A percentile compares a stretch with the other conserved stretches of the same genome.
These are phyloP conservation scores for Phalaenopsis hybrid DNA, from an alignment of 116 monocot genomes.

Conservation along the genomic window DNA sequence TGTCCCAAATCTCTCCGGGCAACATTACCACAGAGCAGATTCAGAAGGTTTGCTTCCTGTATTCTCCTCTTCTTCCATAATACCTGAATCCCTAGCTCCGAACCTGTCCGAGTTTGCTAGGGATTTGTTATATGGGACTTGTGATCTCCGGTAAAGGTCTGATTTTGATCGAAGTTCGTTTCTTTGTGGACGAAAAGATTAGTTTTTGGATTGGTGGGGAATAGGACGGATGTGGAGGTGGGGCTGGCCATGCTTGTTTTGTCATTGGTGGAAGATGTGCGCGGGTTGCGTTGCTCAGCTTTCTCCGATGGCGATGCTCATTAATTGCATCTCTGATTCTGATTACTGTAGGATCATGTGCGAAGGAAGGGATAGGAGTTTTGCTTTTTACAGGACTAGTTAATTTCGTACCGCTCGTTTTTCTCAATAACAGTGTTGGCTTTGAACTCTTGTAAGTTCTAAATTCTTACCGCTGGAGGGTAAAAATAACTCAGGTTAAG, in stretches of 20 bases:
- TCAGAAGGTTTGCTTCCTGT: conserved; percentile 41
- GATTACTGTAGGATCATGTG: too few relatives aligned
- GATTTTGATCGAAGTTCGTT: background rate
- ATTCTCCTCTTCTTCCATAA: background rate
- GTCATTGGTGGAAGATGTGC: background rate
- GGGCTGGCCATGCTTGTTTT: background rate
- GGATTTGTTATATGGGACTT: background rate
- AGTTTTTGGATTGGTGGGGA: background rate
- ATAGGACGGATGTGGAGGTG: background rate
- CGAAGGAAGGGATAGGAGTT: too few relatives aligned
- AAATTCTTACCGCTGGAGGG: background rate
- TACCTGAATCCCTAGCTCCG: background rate
- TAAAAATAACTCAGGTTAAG: background rate
- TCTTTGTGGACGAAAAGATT: background rate
- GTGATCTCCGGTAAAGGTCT: background rate
- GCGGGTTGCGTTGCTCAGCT: background rate
- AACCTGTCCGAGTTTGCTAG: background rate
- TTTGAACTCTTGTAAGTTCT: background rate
- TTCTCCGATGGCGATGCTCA: background rate
- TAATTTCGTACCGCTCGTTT: background rate
- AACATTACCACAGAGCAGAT: conserved; percentile 77
- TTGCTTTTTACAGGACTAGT: too few relatives aligned
- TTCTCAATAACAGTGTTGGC: background rate
- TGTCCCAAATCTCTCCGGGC: conserved; percentile 17
- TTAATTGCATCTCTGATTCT: background rate